phyloP scores from a whole-genome alignment of 2,329 filamentous ascomycete species.

The Ophiocordyceps robertsii region DNA sequence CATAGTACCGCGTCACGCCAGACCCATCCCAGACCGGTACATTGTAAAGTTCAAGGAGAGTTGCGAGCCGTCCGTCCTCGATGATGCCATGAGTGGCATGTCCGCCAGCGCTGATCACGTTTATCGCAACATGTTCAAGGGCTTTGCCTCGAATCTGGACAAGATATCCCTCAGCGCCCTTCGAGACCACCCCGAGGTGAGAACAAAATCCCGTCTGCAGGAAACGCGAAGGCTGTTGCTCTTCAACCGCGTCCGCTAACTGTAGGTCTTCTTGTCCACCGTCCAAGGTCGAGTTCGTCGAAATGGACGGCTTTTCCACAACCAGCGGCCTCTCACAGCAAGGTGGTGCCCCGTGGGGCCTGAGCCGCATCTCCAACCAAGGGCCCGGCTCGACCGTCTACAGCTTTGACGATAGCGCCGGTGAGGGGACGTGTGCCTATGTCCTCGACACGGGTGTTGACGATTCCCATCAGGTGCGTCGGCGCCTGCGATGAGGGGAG shows the following conservation, averaged over 20 bases:
- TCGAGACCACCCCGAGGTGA: constrained; percentile 11
- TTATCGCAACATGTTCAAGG: constrained; percentile 10
- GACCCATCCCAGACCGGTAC: constrained; percentile 12
- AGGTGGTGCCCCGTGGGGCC: constrained; percentile 22
- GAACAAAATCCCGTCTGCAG: background rate
- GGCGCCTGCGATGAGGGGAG: background rate
- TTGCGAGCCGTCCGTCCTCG: constrained; percentile 3
- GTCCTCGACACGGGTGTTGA: constrained; percentile 28
- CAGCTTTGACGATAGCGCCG: constrained; percentile 15
- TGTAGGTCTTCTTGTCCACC: background rate
- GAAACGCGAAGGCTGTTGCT: too few species aligned
- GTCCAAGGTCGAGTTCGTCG: constrained; percentile 20
- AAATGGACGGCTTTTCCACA: constrained; percentile 16
- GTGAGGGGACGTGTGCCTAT: constrained; percentile 23
- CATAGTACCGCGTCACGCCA: constrained; percentile 3
- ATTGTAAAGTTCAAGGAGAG: constrained; percentile 14
- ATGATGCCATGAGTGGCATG: constrained; percentile 6
- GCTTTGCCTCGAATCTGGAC: constrained; percentile 11
- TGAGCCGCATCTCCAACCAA: constrained; percentile 19
- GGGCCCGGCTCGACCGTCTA: constrained; percentile 12
- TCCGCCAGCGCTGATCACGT: constrained; percentile 9
- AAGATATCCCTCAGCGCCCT: constrained; percentile 5
- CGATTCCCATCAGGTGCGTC: constrained; percentile 16
- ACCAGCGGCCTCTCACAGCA: constrained; percentile 12
- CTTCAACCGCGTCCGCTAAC: background rate